A percentile compares a stretch with the other conserved stretches of the same genome.
These are phyloP conservation scores for Anisogramma anomala DNA, from an alignment of 2,329 filamentous ascomycete genomes.

Conservation along the genomic window DNA sequence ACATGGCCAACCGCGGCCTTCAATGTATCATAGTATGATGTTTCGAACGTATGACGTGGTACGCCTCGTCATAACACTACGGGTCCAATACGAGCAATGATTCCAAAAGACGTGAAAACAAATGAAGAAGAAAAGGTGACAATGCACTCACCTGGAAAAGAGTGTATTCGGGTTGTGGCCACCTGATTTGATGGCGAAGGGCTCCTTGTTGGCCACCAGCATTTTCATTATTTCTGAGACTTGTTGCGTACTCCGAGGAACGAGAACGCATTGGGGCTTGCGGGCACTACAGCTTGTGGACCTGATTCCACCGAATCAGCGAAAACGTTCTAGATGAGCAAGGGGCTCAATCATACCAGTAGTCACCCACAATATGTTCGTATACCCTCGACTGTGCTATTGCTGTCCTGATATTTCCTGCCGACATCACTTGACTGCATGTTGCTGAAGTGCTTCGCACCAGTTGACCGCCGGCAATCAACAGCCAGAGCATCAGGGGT, in stretches of 20 bases:
- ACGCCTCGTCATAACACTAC: background rate
- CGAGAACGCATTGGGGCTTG: slow-evolving; percentile 5
- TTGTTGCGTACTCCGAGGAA: background rate
- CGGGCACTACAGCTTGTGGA: slow-evolving; percentile 4
- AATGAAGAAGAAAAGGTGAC: no score
- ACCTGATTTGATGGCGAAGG: slow-evolving; percentile 44
- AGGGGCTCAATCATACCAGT: background rate
- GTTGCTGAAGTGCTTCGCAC: background rate
- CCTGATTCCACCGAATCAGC: background rate
- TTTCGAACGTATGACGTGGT: no score
- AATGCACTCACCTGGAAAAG: slow-evolving; percentile 23
- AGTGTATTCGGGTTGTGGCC: slow-evolving; percentile 46
- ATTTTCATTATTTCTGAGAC: slow-evolving; percentile 3
- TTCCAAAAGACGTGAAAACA: no score
- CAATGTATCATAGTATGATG: no score
- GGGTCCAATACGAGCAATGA: background rate
- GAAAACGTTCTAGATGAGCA: background rate
- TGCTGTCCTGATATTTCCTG: background rate
- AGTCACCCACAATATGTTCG: background rate
- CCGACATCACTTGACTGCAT: background rate
- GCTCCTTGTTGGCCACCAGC: slow-evolving; percentile 2
- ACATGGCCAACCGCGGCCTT: no score
- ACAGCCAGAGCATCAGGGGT: background rate
- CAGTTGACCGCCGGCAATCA: background rate
- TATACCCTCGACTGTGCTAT: background rate